Percentiles rank a stretch among this genome's conserved stretches.
These are phyloP conservation scores for Mycena albidolilacea DNA, from an alignment of 768 basidiomycete species.

Conservation along the genomic window DNA sequence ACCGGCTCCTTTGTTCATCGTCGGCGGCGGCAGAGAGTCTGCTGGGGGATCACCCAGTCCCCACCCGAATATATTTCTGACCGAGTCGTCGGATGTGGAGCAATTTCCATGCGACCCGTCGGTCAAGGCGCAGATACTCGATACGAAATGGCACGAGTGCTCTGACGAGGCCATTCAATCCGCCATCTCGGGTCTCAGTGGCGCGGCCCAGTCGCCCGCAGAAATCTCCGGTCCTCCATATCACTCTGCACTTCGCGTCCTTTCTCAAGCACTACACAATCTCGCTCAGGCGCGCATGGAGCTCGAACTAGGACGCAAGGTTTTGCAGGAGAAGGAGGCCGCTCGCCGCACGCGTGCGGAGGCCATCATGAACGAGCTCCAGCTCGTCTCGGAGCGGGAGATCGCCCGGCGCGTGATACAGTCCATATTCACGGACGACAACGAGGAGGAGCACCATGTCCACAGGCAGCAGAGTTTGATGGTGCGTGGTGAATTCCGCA, in stretches of 20 bases:
- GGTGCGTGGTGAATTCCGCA: slow-evolving; percentile 56
- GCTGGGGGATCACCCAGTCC: slow-evolving; percentile 9
- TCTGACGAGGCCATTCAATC: slow-evolving; percentile 82
- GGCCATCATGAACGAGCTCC: slow-evolving; percentile 69
- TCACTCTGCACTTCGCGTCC: slow-evolving; percentile 74
- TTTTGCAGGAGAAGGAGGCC: slow-evolving; percentile 72
- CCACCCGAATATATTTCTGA: slow-evolving; percentile 29
- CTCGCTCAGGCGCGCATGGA: slow-evolving; percentile 71
- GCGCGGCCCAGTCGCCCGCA: slow-evolving; percentile 61
- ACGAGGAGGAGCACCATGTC: slow-evolving; percentile 63
- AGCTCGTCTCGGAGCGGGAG: slow-evolving; percentile 70
- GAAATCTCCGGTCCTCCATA: slow-evolving; percentile 69
- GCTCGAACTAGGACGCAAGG: slow-evolving; percentile 70
- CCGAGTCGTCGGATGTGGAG: slow-evolving; percentile 53
- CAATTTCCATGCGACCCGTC: slow-evolving; percentile 50
- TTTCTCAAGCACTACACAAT: slow-evolving; percentile 77
- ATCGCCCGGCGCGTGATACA: slow-evolving; percentile 78
- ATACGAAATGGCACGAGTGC: slow-evolving; percentile 83
- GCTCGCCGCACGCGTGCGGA: slow-evolving; percentile 68
- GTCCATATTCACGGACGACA: slow-evolving; percentile 72
- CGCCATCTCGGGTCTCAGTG: slow-evolving; percentile 65
- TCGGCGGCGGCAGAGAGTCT: slow-evolving; percentile 50
- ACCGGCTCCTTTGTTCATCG: slow-evolving; percentile 57
- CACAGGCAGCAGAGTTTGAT: slow-evolving; percentile 70
- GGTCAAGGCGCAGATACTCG: slow-evolving; percentile 66